Conservation (phyloP, 2,329 filamentous ascomycete genomes). For the Grosmannia huntii region DNA sequence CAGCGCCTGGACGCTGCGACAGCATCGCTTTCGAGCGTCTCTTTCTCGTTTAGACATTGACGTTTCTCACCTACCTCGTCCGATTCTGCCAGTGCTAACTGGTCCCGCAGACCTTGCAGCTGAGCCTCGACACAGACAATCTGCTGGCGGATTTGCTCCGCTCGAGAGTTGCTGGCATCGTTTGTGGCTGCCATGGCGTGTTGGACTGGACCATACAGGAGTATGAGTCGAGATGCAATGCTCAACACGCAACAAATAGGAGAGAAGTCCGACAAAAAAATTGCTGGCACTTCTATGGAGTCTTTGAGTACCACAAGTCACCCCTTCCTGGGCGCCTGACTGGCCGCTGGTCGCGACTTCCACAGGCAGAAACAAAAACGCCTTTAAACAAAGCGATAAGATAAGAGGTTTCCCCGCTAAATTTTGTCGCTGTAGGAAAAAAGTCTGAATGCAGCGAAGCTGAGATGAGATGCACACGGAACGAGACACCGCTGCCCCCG, state of each 20-base stretch:
- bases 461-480: background rate
- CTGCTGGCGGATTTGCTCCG: conserved; percentile 27
- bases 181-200: background rate
- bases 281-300: background rate
- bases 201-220: background rate
- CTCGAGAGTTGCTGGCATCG: conserved; percentile 5
- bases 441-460: background rate
- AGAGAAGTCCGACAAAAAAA: background rate
- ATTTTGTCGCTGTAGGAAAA: background rate
- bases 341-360: background rate
- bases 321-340: background rate
- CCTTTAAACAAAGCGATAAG: background rate
- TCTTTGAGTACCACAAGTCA: background rate
- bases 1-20: conserved; percentile 34
- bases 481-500: background rate
- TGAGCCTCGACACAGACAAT: conserved; percentile 36
- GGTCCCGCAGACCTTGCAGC: conserved; percentile 29
- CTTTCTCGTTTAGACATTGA: background rate
- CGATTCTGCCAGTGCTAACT: conserved; percentile 29
- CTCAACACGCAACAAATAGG: background rate
- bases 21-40: background rate
- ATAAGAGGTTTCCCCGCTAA: background rate
- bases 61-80: background rate
- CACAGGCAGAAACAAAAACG: background rate
- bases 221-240: background rate